Percentiles rank a stretch among this genome's conserved stretches.
Conservation (phyloP, 73 alveolate genomes). For the Breviolum minutum region DNA sequence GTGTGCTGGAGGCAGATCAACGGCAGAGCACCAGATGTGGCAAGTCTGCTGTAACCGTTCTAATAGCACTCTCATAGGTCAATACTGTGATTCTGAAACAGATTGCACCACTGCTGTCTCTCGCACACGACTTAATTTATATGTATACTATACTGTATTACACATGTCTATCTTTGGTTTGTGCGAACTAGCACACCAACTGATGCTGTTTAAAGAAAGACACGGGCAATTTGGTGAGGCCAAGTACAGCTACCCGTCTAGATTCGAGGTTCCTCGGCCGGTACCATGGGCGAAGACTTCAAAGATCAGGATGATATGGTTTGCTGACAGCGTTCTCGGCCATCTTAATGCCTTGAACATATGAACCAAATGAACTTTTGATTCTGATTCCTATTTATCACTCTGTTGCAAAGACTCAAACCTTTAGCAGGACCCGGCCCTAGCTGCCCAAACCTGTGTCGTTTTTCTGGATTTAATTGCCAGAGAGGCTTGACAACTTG, state of each 20-base stretch:
- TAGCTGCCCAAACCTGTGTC: background rate
- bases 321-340: background rate
- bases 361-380: background rate
- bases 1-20: constrained; percentile 6
- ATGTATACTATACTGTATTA: too few relatives aligned
- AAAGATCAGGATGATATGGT: background rate
- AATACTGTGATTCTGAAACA: too few relatives aligned
- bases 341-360: background rate
- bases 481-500: background rate
- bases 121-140: too few relatives aligned
- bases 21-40: background rate
- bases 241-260: constrained; percentile 39
- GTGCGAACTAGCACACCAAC: too few relatives aligned
- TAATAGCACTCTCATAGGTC: too few relatives aligned
- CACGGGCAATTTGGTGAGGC: background rate
- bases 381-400: background rate
- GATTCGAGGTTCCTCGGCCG: constrained; percentile 34
- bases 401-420: background rate
- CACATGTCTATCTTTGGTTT: too few relatives aligned
- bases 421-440: background rate
- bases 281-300: background rate
- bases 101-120: too few relatives aligned
- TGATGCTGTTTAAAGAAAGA: too few relatives aligned
- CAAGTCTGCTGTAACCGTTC: too few relatives aligned
- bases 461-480: background rate